Evolutionary conservation across 2,329 filamentous ascomycete genomes (phyloP).

Genomic region (Lasiodiplodia theobromae): DNA sequence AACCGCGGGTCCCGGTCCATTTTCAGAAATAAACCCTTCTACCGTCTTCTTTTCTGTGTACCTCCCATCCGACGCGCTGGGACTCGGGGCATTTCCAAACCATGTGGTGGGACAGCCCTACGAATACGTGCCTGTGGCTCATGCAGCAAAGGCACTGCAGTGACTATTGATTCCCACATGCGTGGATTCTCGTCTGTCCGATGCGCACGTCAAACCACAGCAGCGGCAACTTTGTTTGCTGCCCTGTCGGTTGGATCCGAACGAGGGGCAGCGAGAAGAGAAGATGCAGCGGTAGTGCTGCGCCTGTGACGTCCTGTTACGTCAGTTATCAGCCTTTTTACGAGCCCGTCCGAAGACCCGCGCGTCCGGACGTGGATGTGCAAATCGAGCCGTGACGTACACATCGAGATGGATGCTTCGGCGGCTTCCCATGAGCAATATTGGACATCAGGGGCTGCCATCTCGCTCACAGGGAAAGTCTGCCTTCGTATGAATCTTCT

Average conservation of each 20-base stretch:
- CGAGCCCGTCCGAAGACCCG: not conserved
- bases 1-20: not conserved
- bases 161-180: not conserved
- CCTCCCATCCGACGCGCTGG: not conserved
- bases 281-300: not conserved
- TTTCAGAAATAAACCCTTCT: not conserved
- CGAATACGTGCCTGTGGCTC: not conserved
- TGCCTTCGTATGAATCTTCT: too few relatives aligned
- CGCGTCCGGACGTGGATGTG: not conserved
- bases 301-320: not conserved
- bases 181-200: not conserved
- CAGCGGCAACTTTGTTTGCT: not conserved
- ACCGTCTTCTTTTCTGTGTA: not conserved
- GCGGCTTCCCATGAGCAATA: too few relatives aligned
- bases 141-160: not conserved
- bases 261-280: not conserved
- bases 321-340: not conserved
- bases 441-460: too few relatives aligned
- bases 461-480: too few relatives aligned
- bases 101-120: not conserved
- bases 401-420: not conserved
- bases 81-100: not conserved
- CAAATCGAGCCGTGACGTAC: not conserved
- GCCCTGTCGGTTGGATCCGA: not conserved
- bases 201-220: not conserved